Evolutionary conservation across 768 basidiomycete genomes (phyloP).

Genomic region (Cantharellus cinnabarinus): DNA sequence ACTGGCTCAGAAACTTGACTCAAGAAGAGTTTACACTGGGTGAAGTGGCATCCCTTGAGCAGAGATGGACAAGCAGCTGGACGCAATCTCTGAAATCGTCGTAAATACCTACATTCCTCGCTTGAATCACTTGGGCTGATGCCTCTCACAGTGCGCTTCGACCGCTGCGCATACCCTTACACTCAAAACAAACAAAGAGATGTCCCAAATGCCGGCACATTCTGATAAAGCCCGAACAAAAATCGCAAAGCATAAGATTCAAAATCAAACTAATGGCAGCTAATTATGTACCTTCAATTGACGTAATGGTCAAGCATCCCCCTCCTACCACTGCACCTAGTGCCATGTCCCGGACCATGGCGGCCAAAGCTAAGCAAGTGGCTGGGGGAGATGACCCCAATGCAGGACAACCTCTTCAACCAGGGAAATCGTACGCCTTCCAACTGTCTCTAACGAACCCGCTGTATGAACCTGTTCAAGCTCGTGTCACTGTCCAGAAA

Average conservation of each 20-base stretch:
- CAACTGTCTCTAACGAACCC: conserved; percentile 88
- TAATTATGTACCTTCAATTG: conserved; percentile 80
- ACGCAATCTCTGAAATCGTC: conserved; percentile 37
- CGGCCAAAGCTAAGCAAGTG: conserved; percentile 12
- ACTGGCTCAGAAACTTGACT: conserved; percentile 41
- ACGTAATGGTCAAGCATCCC: conserved; percentile 32
- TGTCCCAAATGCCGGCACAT: conserved; percentile 90
- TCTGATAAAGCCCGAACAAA: conserved; percentile 94
- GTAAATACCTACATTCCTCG: conserved; percentile 23
- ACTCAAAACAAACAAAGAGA: conserved; percentile 86
- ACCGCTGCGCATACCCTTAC: conserved; percentile 79
- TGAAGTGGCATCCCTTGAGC: conserved; percentile 50
- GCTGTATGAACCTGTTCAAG: conserved; percentile 84
- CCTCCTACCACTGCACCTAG: conserved; percentile 23
- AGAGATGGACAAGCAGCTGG: conserved; percentile 73
- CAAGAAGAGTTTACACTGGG: conserved; percentile 23
- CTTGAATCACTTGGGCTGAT: not conserved
- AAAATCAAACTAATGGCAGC: conserved; percentile 96
- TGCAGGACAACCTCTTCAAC: conserved; percentile 28
- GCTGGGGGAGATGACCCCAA: conserved; percentile 21
- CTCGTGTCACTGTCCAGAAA: conserved; percentile 64
- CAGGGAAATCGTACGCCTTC: conserved; percentile 70
- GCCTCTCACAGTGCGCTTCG: conserved; percentile 41
- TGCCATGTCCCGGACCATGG: conserved; percentile 19
- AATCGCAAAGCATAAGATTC: conserved; percentile 81